Evolutionary conservation across 2,329 filamentous ascomycete genomes (phyloP), one percentile per base, ranked within the genome.

Genomic region (Aspergillus terreus): DNA sequence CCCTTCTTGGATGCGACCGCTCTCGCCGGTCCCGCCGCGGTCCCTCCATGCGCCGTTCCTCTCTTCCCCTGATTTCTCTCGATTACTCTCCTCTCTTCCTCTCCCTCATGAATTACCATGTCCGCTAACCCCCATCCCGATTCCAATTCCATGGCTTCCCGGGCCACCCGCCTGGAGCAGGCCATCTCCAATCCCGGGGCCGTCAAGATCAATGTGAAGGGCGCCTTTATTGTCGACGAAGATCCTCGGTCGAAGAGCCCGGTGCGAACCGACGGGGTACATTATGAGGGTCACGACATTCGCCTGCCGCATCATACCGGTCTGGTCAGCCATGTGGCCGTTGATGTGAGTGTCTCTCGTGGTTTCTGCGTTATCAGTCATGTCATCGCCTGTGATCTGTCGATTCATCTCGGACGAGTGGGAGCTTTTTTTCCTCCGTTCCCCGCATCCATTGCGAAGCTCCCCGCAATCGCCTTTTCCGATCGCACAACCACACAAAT

Each of bases 171-270:
- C 40, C 50, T 73, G 32, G 64, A 71, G 50, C 64, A 71, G 42
- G 77, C 80, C 41, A 84, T 85, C 56, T 72, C 76, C 54, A 80
- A 82, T 52, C 82, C 83, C 2, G 82, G 82, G 21, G 76, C 88
- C 12, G 91, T 96, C 65, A 87, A 89, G 74, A 97, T 99, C 76
- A 97, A 99, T 69, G 92, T 97, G 58, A 85, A 91, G 70, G 94
- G 92, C 65, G 94, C 94, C 36, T 96, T 96, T 67, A 97, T 99
- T 59, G 91, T 96, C 63, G 90, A 96, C 67, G 86, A 92, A 56
- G 87, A 90, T 60, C 78, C 55, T 70, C 76, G 60, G 71, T 80
- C 63, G 70, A 82, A 65, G 38, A 71, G 65, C 51, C 65, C 67
- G 15, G 74, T 78, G 55, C 76, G 81, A 30, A 76, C 77, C 45